Evolutionary conservation across 176 grass and related monocot genomes (phyloP).

Genomic region (Juncus inflexus): DNA sequence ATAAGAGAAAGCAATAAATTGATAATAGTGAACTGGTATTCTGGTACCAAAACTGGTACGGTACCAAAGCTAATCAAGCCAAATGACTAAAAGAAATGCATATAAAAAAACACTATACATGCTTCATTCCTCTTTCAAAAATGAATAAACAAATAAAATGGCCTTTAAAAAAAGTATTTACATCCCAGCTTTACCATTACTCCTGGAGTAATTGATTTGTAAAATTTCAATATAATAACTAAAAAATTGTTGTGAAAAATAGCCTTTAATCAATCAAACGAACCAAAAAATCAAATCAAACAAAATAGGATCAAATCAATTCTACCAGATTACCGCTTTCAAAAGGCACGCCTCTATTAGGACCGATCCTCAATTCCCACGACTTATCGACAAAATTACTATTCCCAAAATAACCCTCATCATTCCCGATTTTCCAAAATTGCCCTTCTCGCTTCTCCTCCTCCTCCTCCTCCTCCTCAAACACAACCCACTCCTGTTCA

Average conservation of each 20-base stretch:
- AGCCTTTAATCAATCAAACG: constrained; percentile 10
- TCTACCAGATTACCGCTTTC: constrained; percentile 26
- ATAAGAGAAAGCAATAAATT: too few species aligned
- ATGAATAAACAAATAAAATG: neutral
- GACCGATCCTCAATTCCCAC: constrained; percentile 9
- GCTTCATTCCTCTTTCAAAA: constrained; percentile 19
- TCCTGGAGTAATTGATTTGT: neutral
- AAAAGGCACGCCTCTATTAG: constrained; percentile 10
- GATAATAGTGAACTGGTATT: too few species aligned
- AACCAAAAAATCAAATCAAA: neutral
- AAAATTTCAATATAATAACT: constrained; percentile 15
- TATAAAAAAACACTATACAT: constrained; percentile 11
- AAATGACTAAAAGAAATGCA: constrained; percentile 10
- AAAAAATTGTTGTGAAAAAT: constrained; percentile 9
- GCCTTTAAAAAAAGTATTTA: neutral
- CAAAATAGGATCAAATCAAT: constrained; percentile 19
- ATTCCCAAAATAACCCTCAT: constrained; percentile 8
- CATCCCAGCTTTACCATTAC: constrained; percentile 12
- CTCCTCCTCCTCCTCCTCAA: constrained; percentile 37
- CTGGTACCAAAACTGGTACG: too few species aligned
- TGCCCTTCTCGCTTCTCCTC: constrained; percentile 20
- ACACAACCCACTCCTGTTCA: constrained; percentile 60
- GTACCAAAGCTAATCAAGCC: neutral
- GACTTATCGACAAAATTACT: constrained; percentile 4
- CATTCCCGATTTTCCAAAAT: constrained; percentile 3